Base-by-base conservation (phyloP, 2,329 filamentous ascomycete species). In the Colletotrichum sp. region DNA sequence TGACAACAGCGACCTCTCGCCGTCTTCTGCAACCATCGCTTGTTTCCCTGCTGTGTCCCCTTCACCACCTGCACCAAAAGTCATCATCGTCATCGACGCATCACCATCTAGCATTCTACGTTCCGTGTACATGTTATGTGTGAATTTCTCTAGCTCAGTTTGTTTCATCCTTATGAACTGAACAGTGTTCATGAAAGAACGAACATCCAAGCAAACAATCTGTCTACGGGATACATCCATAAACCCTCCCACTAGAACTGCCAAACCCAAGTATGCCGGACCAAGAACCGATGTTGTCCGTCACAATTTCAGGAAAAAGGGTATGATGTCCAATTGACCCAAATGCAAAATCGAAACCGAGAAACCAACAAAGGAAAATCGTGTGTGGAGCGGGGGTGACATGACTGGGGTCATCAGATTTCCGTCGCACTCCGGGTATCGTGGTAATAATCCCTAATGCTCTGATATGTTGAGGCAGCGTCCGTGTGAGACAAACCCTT, bases 381-480 rank as follows among this genome's bases (percentile, higher is more conserved):
- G 30, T 77, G 11, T 48, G 75, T 61, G 77, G 77, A 76, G 76
- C 73, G 77, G 75, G 55, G 72, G 72, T 77, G 72, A 78, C 75
- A 73, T 68, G 77, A 78, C 69, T 75, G 72, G 69, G 72, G 59
- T 72, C 69, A 71, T 71, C 75, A 75, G 69, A 72, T 77, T 75
- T 77, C 74, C 76, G 77, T 75, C 77, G 77, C 75, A 77, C 77
- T 78, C 77, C 77, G 77, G 77, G 77, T 78, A 78, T 78, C 77
- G 60, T 70, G 68, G 61, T 73, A 65, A 39, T 68, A 75, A 63
- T 76, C 75, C 77, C 77, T 76, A 71, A 77, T 77, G 77, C 77
- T 78, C 61, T 71, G 76, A 71, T 65, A 64, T 71, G 64, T 67
- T 60, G 65, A 77, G 64, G 55, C 60, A 59, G 67, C 64, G 73